Base-by-base conservation (phyloP, 2,329 filamentous ascomycete species). In the Cladosporium colombiae region DNA sequence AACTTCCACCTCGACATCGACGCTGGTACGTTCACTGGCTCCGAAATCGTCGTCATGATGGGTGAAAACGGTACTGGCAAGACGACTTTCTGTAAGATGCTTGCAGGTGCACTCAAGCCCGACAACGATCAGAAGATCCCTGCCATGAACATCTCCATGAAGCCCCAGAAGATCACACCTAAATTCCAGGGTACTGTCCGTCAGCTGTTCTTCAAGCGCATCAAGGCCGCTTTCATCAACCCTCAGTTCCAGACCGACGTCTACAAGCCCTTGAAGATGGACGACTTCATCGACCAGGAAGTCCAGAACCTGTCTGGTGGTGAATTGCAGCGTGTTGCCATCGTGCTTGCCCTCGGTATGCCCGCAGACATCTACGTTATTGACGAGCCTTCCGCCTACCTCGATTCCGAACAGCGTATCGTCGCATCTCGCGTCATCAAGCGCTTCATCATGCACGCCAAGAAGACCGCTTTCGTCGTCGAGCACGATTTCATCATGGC, bases 401-500 rank as follows among this genome's bases (percentile, higher is more conserved):
- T 99, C 66, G 95, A 99, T 80, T 98, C 95, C 59, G 95, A 99
- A 83, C 95, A 99, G 83, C 94, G 95, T 91, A 97, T 99, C 77
- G 89, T 99, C 74, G 94, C 93, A 68, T 91, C 94, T 55, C 91
- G 93, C 77, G 96, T 99, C 78, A 99, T 99, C 84, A 99, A 99
- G 86, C 91, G 95, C 72, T 99, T 96, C 86, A 99, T 99, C 81
- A 99, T 99, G 95, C 94, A 99, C 84, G 89, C 93, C 74, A 98
- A 98, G 89, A 98, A 98, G 88, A 99, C 95, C 0, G 95, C 95
- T 60, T 99, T 99, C 79, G 89, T 99, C 72, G 94, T 99, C 78
- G 95, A 99, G 88, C 95, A 99, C 90, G 95, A 99, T 86, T 98
- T 99, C 84, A 97, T 98, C 83, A 97, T 98, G 93, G 88, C 88